These are phyloP conservation scores for Elongisporangium prolatum DNA, from an alignment of 352 stramenopile genomes.

Conservation along the genomic window DNA sequence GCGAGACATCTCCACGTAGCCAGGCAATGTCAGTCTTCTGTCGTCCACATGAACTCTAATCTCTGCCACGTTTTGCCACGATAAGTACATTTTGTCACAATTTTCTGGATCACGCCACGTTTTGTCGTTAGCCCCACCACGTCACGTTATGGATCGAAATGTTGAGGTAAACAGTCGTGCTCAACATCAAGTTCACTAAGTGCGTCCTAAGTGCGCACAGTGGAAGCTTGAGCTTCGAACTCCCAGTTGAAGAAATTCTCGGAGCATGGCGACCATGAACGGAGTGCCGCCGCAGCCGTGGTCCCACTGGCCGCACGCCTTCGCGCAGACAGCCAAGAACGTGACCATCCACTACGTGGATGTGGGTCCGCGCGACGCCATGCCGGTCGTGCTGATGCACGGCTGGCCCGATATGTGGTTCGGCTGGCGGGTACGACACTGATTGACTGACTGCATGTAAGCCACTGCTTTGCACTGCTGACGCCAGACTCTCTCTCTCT, in stretches of 20 bases:
- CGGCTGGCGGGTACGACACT: conserved; percentile 39
- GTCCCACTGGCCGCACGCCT: conserved; percentile 30
- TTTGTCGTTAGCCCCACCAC: too few species aligned
- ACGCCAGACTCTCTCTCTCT: conserved; percentile 5
- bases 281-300: conserved; percentile 2
- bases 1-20: too few species aligned
- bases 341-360: conserved; percentile 58
- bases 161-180: background rate
- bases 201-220: background rate
- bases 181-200: background rate
- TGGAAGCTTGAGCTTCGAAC: background rate
- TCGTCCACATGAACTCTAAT: too few species aligned
- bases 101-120: too few species aligned
- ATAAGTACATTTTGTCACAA: too few species aligned
- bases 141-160: too few species aligned
- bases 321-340: conserved; percentile 20
- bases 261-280: background rate
- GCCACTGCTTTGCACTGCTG: too few species aligned
- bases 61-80: too few species aligned
- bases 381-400: conserved; percentile 63
- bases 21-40: too few species aligned
- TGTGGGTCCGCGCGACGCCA: conserved; percentile 35
- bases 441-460: conserved; percentile 3
- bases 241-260: background rate
- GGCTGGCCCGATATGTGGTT: conserved; percentile 78